Base-by-base conservation (phyloP, 306 rosid species). In the Gastrolobium bilobum region DNA sequence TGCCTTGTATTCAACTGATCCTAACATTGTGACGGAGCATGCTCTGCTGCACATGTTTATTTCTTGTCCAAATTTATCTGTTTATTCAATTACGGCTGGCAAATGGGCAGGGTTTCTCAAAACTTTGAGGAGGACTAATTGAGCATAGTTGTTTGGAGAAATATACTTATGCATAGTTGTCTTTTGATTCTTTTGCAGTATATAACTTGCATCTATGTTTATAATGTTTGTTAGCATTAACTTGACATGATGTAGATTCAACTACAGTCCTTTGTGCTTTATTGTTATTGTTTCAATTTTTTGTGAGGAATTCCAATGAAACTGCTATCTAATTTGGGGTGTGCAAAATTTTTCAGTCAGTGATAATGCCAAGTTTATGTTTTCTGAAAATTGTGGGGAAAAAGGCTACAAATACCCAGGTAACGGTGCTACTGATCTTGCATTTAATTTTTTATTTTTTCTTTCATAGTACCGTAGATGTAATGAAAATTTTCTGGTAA, bases 361-460 rank as follows among this genome's bases (percentile, higher is more conserved):
- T 87, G 31, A 87, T 93, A 71, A 74, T 93, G 81, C 98, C 94
- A 3, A 53, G 90, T 15, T 64, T 90, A 37, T 93, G 97, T 57
- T 93, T 93, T 76, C 82, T 93, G 84, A 93, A 83, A 87, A 91
- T 93, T 44, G 56, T 83, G 79, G 90, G 93, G 72, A 82, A 67
- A 42, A 90, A 82, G 11, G 97, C 98, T 62, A 81, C 98, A 47
- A 86, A 47, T 3, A 15, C 70, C 53, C 91, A 93, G 91, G 96
- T 89, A 71, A 81, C 6, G 4, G 0, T 40, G 15, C 51, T 68
- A 15, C 73, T 10, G 29, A 75, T 62, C 39, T 56, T 63, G 64
- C 65, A 64, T 31, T 61, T 37, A 34, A 46, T 11, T 42, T 73
- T 11, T 30, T 31, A 4, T 40, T 31, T 44, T 60, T 29, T 26